These are phyloP conservation scores for Tricholoma terreum DNA, from an alignment of 768 basidiomycete genomes.

Conservation along the genomic window DNA sequence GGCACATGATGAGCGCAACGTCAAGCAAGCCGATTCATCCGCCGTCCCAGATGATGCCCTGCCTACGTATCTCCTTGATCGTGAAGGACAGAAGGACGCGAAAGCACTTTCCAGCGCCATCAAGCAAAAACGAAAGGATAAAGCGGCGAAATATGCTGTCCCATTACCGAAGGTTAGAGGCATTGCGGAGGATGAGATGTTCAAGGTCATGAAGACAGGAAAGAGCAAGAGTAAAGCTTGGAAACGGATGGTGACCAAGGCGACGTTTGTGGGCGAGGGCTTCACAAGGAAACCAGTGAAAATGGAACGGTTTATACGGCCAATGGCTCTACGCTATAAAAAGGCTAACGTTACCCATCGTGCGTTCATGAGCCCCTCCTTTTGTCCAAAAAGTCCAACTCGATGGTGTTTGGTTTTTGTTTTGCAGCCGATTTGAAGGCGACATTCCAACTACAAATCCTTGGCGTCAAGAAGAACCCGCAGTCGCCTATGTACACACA, in stretches of 20 bases:
- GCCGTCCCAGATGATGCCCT: slow-evolving; percentile 86
- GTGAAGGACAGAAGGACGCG: slow-evolving; percentile 97
- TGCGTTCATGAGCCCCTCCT: slow-evolving; percentile 34
- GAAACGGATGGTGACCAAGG: slow-evolving; percentile 99
- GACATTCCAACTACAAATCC: slow-evolving; percentile 96
- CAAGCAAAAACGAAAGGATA: slow-evolving; percentile 98
- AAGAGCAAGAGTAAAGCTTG: slow-evolving; percentile 95
- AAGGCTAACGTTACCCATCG: slow-evolving; percentile 99
- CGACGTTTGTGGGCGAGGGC: slow-evolving; percentile 96
- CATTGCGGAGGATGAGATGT: slow-evolving; percentile 99
- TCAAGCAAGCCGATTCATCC: slow-evolving; percentile 88
- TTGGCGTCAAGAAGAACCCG: slow-evolving; percentile 99
- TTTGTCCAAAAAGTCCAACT: neutral
- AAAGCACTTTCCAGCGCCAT: slow-evolving; percentile 94
- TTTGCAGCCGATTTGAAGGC: slow-evolving; percentile 88
- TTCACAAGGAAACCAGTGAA: slow-evolving; percentile 99
- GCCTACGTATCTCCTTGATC: slow-evolving; percentile 93
- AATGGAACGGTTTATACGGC: slow-evolving; percentile 96
- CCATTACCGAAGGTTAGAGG: slow-evolving; percentile 96
- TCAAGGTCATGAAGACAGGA: slow-evolving; percentile 98
- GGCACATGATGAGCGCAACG: slow-evolving; percentile 97
- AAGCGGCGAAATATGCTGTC: slow-evolving; percentile 96
- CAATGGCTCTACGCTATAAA: slow-evolving; percentile 96
- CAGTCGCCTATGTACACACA: slow-evolving; percentile 98
- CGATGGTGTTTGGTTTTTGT: neutral